Evolutionary conservation across 1,139 yeast genomes (phyloP).

Genomic region (Candida neerlandica): DNA sequence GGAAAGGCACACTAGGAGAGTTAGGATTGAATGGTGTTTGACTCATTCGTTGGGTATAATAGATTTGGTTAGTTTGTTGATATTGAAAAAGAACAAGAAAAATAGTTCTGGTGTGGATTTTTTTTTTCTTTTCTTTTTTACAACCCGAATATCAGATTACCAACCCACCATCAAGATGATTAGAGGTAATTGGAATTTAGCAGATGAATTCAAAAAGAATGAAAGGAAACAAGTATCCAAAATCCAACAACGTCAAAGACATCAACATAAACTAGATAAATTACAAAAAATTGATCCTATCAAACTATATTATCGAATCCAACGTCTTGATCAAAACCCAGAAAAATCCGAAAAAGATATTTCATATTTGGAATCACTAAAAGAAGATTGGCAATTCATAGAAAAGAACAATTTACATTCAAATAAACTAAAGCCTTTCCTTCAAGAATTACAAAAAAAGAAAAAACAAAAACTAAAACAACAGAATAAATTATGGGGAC

Average conservation of each 20-base stretch:
- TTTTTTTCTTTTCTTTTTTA: slow-evolving; percentile 2
- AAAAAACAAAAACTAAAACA: slow-evolving; percentile 20
- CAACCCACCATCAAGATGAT: slow-evolving; percentile 26
- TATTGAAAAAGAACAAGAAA: background rate
- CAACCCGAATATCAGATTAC: background rate
- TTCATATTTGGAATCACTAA: slow-evolving; percentile 26
- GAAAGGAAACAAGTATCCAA: slow-evolving; percentile 41
- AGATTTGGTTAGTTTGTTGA: background rate
- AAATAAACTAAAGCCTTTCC: slow-evolving; percentile 29
- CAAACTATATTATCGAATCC: slow-evolving; percentile 31
- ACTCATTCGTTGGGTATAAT: slow-evolving; percentile 13
- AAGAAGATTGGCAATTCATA: slow-evolving; percentile 47
- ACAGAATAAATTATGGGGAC: slow-evolving; percentile 39
- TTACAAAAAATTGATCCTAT: slow-evolving; percentile 36
- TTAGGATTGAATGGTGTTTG: slow-evolving; percentile 15
- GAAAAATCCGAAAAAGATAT: slow-evolving; percentile 24
- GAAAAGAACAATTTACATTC: slow-evolving; percentile 35
- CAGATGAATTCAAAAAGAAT: slow-evolving; percentile 42
- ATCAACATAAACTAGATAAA: slow-evolving; percentile 29
- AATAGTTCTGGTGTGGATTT: background rate
- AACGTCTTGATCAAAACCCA: slow-evolving; percentile 24
- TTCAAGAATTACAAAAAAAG: slow-evolving; percentile 20
- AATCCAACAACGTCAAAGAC: slow-evolving; percentile 44
- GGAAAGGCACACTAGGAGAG: slow-evolving; percentile 10
- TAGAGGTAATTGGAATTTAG: slow-evolving; percentile 45